Evolutionary conservation across 202 grass and related monocot species (phyloP).

Genomic region (Sporobolus alterniflorus): DNA sequence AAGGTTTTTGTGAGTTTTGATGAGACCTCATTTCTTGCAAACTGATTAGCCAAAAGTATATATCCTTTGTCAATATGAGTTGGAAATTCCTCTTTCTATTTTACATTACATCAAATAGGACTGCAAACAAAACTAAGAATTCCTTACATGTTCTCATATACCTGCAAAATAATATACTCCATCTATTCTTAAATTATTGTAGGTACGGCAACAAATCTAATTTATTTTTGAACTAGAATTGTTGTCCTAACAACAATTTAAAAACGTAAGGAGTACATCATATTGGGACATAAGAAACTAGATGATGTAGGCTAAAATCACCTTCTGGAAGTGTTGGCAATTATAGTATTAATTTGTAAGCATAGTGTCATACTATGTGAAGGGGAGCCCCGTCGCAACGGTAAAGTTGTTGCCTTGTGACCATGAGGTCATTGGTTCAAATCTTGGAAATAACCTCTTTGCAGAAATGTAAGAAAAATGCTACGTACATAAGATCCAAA

Average conservation of each 20-base stretch:
- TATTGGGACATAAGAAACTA: neutral
- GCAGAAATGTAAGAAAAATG: no score
- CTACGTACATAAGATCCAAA: no score
- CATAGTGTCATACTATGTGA: neutral
- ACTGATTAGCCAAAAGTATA: constrained; percentile 5
- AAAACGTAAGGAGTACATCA: neutral
- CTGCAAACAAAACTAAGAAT: neutral
- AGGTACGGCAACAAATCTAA: no score
- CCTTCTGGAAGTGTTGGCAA: neutral
- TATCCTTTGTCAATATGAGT: constrained; percentile 27
- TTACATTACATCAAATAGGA: neutral
- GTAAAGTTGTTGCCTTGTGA: no score
- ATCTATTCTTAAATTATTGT: no score
- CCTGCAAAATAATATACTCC: neutral
- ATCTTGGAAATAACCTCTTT: no score
- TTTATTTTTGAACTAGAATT: no score
- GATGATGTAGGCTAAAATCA: neutral
- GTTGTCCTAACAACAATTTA: no score
- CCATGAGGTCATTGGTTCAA: no score
- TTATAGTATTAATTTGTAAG: neutral
- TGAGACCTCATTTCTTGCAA: constrained; percentile 13
- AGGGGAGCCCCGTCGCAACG: no score
- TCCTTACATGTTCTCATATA: neutral
- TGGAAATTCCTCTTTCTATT: neutral
- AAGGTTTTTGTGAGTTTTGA: constrained; percentile 89